phyloP scores from a whole-genome alignment of 2,329 filamentous ascomycete species.

The Aspergillus ochraceus region DNA sequence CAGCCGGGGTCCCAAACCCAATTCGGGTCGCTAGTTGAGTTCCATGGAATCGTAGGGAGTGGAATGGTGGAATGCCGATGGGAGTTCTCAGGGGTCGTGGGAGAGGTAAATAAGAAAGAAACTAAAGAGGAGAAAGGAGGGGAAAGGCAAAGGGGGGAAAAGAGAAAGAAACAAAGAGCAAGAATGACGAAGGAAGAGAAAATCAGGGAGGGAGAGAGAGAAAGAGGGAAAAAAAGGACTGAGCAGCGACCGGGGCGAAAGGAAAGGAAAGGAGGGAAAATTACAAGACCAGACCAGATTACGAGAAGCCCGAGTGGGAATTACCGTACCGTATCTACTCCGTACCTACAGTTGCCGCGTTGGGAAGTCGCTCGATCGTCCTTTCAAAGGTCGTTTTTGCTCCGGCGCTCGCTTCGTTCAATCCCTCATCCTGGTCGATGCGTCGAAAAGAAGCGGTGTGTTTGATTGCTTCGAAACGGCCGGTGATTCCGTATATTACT shows the following conservation, averaged over 20 bases:
- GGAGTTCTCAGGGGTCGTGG: background rate
- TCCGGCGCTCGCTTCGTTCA: background rate
- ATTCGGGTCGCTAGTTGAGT: background rate
- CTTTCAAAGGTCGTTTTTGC: background rate
- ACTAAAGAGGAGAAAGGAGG: background rate
- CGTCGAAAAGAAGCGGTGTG: background rate
- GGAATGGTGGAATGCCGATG: conserved; percentile 7
- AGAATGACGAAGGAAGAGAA: background rate
- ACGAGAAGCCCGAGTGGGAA: background rate
- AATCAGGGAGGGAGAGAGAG: background rate
- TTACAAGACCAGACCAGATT: background rate
- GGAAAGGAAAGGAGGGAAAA: background rate
- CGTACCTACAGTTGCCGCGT: no score
- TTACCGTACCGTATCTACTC: background rate
- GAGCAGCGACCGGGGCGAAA: conserved; percentile 2
- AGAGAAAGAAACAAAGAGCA: background rate
- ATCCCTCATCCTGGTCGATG: background rate
- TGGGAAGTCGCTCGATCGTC: background rate
- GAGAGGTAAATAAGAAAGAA: conserved; percentile 13
- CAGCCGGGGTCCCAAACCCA: background rate
- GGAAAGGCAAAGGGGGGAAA: conserved; percentile 1
- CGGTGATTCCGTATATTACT: background rate
- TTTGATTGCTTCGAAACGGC: background rate
- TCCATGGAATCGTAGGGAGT: background rate
- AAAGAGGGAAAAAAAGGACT: background rate